Evolutionary conservation across 169 alveolate genomes (phyloP), one percentile per base, ranked within the genome.

Genomic region (Plasmodium reichenowi): DNA sequence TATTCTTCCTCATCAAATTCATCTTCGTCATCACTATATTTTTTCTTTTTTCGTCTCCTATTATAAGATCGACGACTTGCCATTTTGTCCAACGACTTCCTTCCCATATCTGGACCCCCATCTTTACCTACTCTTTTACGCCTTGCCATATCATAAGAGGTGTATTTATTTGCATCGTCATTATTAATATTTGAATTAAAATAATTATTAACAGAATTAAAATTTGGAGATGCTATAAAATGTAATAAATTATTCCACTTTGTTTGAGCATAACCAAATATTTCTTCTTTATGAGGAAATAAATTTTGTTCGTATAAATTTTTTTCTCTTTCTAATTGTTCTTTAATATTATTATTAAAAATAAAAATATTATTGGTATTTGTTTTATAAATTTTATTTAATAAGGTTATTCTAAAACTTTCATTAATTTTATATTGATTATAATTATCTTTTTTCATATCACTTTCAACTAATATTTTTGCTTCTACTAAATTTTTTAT

Each of bases 401-500:
- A 60, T 72, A 83, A 67, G 7, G 91, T 83, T 32, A 32, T 38
- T 83, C 91, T 24, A 50, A 83, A 83, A 68, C 26, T 68, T 17
- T 83, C 91, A 83, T 83, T 83, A 38, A 83, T 67, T 68, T 56
- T 83, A 45, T 83, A 83, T 20, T 83, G 91, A n/a, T 68, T 83
- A 63, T 68, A 83, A 48, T 68, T 83, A 83, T 83, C 91, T 63
- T 83, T 83, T 63, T 83, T 83, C 26, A 83, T 83, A 48, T 83
- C 83, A 58, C 83, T 83, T 58, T 68, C 91, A 17, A 83, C 72
- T 56, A 83, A 72, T 43, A 83, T 83, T 50, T 83, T 83, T 1
- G 83, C 91, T 54, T 83, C 85, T 1, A 83, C 91, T 62, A 83
- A 68, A 83, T 83, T 83, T 83, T 83, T 83, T 47, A 83, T 83